Conservation (phyloP, 2,329 filamentous ascomycete genomes). For the Ceratocystis huliohia region DNA sequence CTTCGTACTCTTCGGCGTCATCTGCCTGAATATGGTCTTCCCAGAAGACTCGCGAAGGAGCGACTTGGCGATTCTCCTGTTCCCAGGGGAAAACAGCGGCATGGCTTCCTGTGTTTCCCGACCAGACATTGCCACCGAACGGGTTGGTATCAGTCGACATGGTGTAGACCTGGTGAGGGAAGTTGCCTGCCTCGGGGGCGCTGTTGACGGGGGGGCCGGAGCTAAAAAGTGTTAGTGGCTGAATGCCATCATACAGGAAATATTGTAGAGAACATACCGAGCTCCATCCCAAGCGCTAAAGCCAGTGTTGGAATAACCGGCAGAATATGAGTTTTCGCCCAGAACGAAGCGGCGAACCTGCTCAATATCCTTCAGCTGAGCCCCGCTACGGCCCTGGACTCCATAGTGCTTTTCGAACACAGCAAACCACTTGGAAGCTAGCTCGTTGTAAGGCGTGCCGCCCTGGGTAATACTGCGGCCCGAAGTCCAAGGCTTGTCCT, state of each 20-base stretch:
- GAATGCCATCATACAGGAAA: background rate
- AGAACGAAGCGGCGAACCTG: conserved; percentile 44
- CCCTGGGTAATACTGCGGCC: conserved; percentile 37
- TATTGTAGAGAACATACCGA: conserved; percentile 17
- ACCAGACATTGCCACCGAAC: conserved; percentile 3
- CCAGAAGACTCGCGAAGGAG: conserved; percentile 20
- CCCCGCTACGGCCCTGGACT: conserved; percentile 25
- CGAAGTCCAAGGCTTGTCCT: conserved; percentile 75
- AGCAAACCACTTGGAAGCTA: conserved; percentile 83
- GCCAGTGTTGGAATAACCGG: conserved; percentile 14
- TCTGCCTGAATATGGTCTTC: conserved; percentile 16
- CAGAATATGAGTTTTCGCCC: conserved; percentile 34
- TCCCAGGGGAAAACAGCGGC: conserved; percentile 20
- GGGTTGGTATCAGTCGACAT: conserved; percentile 47
- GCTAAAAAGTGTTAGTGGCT: background rate
- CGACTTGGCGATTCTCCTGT: conserved; percentile 17
- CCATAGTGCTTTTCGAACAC: conserved; percentile 82
- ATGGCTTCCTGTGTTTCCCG: conserved; percentile 14
- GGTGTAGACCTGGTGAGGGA: conserved; percentile 64
- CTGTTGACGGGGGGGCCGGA: conserved; percentile 19
- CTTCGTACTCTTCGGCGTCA: conserved; percentile 3
- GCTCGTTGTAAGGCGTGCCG: conserved; percentile 47
- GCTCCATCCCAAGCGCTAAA: conserved; percentile 22
- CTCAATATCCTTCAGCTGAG: conserved; percentile 19
- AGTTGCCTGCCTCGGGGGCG: conserved; percentile 67